Evolutionary conservation across 805 yeast genomes (phyloP).

Genomic region (Brettanomyces naardenensis): DNA sequence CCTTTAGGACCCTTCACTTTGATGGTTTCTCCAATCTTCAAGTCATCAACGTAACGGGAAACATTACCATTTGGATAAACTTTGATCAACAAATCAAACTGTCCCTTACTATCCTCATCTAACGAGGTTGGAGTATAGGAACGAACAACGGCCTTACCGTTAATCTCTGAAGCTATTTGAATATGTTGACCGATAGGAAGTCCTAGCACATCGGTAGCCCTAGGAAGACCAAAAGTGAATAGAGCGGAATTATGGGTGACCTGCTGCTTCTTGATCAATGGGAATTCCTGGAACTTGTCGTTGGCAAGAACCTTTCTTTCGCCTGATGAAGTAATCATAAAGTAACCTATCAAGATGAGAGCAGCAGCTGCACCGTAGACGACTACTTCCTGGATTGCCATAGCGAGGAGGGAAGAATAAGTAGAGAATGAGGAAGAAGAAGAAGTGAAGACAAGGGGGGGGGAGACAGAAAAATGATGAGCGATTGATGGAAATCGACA

Average conservation of each 20-base stretch:
- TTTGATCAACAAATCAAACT: slow-evolving; percentile 79
- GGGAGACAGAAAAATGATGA: too few species aligned
- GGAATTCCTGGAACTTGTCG: slow-evolving; percentile 68
- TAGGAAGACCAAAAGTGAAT: slow-evolving; percentile 78
- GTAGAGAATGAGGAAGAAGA: not conserved
- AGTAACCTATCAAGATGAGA: slow-evolving; percentile 13
- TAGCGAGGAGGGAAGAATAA: too few species aligned
- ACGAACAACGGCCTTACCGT: slow-evolving; percentile 74
- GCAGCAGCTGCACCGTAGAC: slow-evolving; percentile 10
- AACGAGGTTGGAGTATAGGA: slow-evolving; percentile 87
- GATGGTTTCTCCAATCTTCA: slow-evolving; percentile 72
- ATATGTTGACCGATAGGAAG: slow-evolving; percentile 94
- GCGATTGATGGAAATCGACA: too few species aligned
- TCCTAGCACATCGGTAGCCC: slow-evolving; percentile 66
- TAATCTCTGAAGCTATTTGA: slow-evolving; percentile 64
- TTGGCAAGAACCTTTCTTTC: slow-evolving; percentile 50
- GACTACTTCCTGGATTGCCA: too few species aligned
- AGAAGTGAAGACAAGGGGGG: not conserved
- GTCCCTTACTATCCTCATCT: slow-evolving; percentile 65
- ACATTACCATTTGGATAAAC: slow-evolving; percentile 81
- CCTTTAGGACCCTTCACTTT: slow-evolving; percentile 90
- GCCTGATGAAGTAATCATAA: slow-evolving; percentile 9
- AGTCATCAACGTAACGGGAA: slow-evolving; percentile 62
- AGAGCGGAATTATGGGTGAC: slow-evolving; percentile 76
- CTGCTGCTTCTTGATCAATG: slow-evolving; percentile 66